Base-by-base conservation (phyloP, 1,284 basidiomycete genomes). In the Naganishia liquefaciens region DNA sequence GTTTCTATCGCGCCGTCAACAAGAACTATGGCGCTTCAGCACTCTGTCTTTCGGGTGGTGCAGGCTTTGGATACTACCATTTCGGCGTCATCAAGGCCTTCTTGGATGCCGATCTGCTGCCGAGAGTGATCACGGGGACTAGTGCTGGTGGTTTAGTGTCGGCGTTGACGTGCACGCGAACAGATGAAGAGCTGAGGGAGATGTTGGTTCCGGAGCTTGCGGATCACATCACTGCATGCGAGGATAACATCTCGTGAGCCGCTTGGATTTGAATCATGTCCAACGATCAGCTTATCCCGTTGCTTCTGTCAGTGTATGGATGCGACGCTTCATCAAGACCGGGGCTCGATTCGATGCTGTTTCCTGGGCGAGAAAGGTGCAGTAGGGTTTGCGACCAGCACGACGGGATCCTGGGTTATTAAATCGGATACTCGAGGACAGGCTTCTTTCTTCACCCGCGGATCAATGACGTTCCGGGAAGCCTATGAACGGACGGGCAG, bases 291-390 rank as follows among this genome's bases (percentile, higher is more conserved):
- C 33, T 37, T 2, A 37, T 13, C 7, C 7, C 6, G 33, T 37
- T 9, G 4, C 0, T 3, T 6, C 88, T 0, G 83, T 89, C 68
- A 78, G 79, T 3, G 80, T 90, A 15, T 97, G 93, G 94, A 77
- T 88, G 52, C 85, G 83, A 65, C 81, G 95, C n/a, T 87, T 91
- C 62, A 86, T 86, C 84, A 82, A 81, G 70, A 97, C 93, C 0
- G 96, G 96, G 11, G 95, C 96, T 9, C 83, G 95, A 49, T 99
- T 98, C 76, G 93, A 96, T 70, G 89, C 91, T 21, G 81, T 94
- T 11, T 74, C 83, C 70, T 99, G 96, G 96, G 96, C 95, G 11
- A 82, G 85, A 70, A 96, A 96, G 84, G 91, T 90, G 54, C 21
- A 53, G 73, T 58, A 37, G 33, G 33, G 33, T 9, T 37, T 37